phyloP scores from a whole-genome alignment of 1,284 basidiomycete genomes.

The Phlebopus sp. region DNA sequence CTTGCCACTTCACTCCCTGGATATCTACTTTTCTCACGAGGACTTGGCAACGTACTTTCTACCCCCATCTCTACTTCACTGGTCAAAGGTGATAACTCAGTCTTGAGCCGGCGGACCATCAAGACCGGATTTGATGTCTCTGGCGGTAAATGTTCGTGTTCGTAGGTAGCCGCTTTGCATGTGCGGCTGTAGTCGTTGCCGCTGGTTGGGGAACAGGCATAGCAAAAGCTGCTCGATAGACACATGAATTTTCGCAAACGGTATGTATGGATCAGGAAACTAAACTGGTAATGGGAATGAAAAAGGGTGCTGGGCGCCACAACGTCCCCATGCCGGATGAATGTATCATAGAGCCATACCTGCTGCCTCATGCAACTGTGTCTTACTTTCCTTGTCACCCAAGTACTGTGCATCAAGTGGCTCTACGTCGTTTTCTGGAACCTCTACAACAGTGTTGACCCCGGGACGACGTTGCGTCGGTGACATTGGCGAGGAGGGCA shows the following conservation, averaged over 20 bases:
- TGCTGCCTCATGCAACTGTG: conserved; percentile 16
- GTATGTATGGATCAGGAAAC: background rate
- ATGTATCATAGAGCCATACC: conserved; percentile 31
- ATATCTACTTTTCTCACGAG: conserved; percentile 36
- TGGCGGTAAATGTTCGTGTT: conserved; percentile 36
- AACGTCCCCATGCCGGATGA: background rate
- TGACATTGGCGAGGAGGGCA: conserved; percentile 12
- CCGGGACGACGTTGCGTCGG: conserved; percentile 14
- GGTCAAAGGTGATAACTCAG: conserved; percentile 1
- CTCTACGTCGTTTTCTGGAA: conserved; percentile 20
- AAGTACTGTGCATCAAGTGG: conserved; percentile 4
- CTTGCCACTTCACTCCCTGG: conserved; percentile 37
- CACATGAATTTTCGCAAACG: background rate
- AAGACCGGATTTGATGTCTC: conserved; percentile 35
- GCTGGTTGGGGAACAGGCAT: conserved; percentile 23
- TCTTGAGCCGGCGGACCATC: background rate
- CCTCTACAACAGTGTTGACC: conserved; percentile 27
- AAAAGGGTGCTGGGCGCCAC: conserved; percentile 1
- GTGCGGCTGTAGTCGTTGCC: conserved; percentile 28
- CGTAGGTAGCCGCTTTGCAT: conserved; percentile 37
- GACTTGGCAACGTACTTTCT: conserved; percentile 41
- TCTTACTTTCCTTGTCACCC: conserved; percentile 8
- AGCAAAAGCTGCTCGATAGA: background rate
- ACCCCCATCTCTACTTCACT: conserved; percentile 40
- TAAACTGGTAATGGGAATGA: background rate